A percentile compares a stretch with the other conserved stretches of the same genome.
phyloP scores from a whole-genome alignment of 148 eudicot genomes.

The Cornus florida region DNA sequence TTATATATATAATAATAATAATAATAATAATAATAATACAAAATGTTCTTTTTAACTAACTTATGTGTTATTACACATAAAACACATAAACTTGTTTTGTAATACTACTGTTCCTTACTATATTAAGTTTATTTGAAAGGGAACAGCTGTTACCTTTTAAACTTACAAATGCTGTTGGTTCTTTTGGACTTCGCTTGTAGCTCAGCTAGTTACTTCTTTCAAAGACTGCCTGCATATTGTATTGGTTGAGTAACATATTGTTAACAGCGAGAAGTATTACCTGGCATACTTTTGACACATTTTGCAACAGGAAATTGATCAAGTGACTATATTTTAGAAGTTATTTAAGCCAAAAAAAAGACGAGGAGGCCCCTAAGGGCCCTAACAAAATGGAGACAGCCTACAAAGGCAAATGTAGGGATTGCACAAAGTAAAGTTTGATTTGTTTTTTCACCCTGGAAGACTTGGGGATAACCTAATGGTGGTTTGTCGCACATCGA shows the following conservation, averaged over 20 bases:
- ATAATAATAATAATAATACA: no score
- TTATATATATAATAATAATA: no score
- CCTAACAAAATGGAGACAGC: slow-evolving; percentile 3
- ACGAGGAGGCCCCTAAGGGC: neutral
- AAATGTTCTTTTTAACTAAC: neutral
- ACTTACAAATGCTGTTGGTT: neutral
- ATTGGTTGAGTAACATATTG: neutral
- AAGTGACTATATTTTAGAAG: neutral
- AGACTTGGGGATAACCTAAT: neutral
- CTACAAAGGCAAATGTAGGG: neutral
- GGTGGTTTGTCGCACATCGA: no score
- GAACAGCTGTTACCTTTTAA: neutral
- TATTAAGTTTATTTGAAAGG: neutral
- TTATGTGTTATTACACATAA: neutral
- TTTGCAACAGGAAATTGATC: neutral
- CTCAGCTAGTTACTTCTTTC: neutral
- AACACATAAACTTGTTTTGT: neutral
- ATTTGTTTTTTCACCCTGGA: neutral
- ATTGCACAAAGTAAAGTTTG: neutral
- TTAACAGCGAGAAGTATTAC: neutral
- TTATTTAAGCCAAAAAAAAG: neutral
- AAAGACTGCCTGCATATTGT: neutral
- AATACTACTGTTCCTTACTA: neutral
- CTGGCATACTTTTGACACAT: neutral
- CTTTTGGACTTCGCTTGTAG: neutral